Evolutionary conservation across 805 yeast species (phyloP).

Genomic region (Saturnispora kantuleensis): DNA sequence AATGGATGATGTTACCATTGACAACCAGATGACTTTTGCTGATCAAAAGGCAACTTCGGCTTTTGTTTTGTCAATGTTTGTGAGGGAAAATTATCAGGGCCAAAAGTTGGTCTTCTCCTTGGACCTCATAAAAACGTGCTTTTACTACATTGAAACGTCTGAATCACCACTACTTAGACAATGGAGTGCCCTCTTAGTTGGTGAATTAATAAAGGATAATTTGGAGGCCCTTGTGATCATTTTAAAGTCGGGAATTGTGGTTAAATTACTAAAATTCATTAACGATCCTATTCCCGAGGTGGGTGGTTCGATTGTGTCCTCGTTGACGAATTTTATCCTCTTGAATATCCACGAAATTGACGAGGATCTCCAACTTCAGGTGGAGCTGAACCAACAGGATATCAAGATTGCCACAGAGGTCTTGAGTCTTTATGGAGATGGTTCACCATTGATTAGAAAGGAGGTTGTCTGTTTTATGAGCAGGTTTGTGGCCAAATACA

Average conservation of each 20-base stretch:
- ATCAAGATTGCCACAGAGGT: slow-evolving; percentile 60
- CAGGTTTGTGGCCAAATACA: slow-evolving; percentile 58
- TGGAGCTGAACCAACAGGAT: slow-evolving; percentile 57
- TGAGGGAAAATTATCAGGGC: slow-evolving; percentile 69
- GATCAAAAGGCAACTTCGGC: slow-evolving; percentile 96
- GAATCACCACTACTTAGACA: slow-evolving; percentile 84
- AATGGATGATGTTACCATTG: slow-evolving; percentile 20
- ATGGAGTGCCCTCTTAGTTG: slow-evolving; percentile 77
- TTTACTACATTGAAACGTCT: slow-evolving; percentile 54
- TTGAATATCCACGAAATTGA: slow-evolving; percentile 37
- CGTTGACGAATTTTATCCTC: slow-evolving; percentile 51
- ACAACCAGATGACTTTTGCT: slow-evolving; percentile 35
- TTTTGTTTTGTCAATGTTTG: slow-evolving; percentile 76
- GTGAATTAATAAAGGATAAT: slow-evolving; percentile 65
- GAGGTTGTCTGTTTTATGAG: slow-evolving; percentile 75
- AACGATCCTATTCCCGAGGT: slow-evolving; percentile 94
- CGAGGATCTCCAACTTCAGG: slow-evolving; percentile 17
- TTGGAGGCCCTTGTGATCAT: slow-evolving; percentile 68
- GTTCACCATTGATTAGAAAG: slow-evolving; percentile 78
- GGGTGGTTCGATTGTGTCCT: slow-evolving; percentile 69
- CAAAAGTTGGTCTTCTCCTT: slow-evolving; percentile 70
- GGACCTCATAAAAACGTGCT: slow-evolving; percentile 60
- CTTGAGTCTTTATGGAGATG: slow-evolving; percentile 67
- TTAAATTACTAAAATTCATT: slow-evolving; percentile 45
- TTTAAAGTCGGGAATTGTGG: slow-evolving; percentile 52